A percentile compares a stretch with the other conserved stretches of the same genome.
Conservation (phyloP, 176 grass and related monocot species). For the Hyparrhenia diplandra region DNA sequence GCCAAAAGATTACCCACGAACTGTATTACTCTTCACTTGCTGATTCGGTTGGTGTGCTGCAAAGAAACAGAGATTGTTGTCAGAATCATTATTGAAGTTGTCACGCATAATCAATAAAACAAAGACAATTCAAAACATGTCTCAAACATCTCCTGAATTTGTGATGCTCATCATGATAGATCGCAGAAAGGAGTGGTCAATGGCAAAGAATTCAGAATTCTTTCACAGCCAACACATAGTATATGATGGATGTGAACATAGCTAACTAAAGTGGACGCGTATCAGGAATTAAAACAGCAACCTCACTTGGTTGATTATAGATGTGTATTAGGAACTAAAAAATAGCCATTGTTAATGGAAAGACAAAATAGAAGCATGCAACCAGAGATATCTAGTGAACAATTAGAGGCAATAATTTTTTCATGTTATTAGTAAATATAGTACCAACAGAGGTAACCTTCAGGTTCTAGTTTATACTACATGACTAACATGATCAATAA, state of each 20-base stretch:
- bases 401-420: background rate
- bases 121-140: background rate
- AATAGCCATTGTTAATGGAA: background rate
- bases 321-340: background rate
- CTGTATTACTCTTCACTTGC: background rate
- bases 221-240: background rate
- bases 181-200: background rate
- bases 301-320: background rate
- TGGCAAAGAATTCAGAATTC: background rate
- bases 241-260: background rate
- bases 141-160: background rate
- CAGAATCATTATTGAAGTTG: background rate
- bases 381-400: background rate
- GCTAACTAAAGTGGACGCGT: background rate
- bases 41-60: conserved; percentile 16
- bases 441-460: too few species aligned
- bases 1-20: background rate
- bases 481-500: background rate
- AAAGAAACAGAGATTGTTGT: background rate
- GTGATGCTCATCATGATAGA: background rate
- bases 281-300: background rate
- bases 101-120: background rate
- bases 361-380: background rate
- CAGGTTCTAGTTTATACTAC: too few species aligned
- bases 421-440: background rate